Conservation (phyloP, 345 rosid genomes). For the Carallia pectinifolia region DNA sequence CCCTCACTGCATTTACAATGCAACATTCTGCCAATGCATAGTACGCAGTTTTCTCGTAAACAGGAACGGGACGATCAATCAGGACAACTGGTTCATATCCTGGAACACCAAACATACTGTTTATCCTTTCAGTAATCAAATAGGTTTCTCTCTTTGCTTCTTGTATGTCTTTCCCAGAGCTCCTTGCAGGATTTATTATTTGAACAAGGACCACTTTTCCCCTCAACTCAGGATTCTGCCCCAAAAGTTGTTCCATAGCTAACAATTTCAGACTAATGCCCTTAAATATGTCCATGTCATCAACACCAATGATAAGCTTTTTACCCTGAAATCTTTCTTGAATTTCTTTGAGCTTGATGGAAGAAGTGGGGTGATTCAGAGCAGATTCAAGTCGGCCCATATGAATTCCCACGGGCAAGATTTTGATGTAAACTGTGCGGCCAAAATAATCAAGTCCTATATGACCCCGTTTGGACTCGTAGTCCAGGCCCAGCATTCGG, state of each 20-base stretch:
- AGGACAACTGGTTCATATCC: slow-evolving; percentile 43
- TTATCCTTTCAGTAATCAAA: slow-evolving; percentile 31
- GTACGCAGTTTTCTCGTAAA: slow-evolving; percentile 46
- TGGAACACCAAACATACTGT: slow-evolving; percentile 25
- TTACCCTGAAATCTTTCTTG: slow-evolving; percentile 35
- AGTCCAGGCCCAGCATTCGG: slow-evolving; percentile 43
- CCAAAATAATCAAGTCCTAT: slow-evolving; percentile 47
- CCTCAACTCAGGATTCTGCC: slow-evolving; percentile 24
- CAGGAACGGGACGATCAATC: slow-evolving; percentile 33
- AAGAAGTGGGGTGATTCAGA: slow-evolving; percentile 34
- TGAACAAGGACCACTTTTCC: slow-evolving; percentile 45
- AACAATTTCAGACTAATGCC: slow-evolving; percentile 44
- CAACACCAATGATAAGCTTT: slow-evolving; percentile 40
- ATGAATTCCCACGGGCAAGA: slow-evolving; percentile 44
- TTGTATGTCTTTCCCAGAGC: slow-evolving; percentile 40
- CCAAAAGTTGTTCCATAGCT: slow-evolving; percentile 42
- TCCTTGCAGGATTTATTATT: slow-evolving; percentile 45
- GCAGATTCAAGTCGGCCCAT: slow-evolving; percentile 39
- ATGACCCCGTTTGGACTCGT: slow-evolving; percentile 48
- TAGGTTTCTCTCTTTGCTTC: slow-evolving; percentile 35
- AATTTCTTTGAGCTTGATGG: slow-evolving; percentile 33
- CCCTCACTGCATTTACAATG: slow-evolving; percentile 46
- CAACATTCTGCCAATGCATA: slow-evolving; percentile 46
- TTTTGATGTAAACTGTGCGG: slow-evolving; percentile 41
- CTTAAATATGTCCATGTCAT: slow-evolving; percentile 51